phyloP scores from a whole-genome alignment of 495 filamentous ascomycete genomes.

The Neurospora sp. region DNA sequence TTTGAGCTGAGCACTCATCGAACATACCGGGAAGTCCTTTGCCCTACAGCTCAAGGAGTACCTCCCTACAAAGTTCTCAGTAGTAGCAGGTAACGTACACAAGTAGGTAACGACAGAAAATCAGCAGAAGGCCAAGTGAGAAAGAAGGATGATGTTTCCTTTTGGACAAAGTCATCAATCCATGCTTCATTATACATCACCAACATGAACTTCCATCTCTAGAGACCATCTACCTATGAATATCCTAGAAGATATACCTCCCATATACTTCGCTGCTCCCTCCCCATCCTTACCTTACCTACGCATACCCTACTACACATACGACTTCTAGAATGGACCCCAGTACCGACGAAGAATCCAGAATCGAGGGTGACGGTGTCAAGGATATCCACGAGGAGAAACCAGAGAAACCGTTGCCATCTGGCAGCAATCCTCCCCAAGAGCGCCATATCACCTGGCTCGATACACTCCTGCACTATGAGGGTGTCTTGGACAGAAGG shows the following conservation, averaged over 20 bases:
- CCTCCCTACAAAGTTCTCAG: not conserved
- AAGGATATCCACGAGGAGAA: not conserved
- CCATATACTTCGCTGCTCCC: not conserved
- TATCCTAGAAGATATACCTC: not conserved
- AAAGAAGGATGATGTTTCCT: not conserved
- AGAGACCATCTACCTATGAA: not conserved
- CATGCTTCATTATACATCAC: not conserved
- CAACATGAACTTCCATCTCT: not conserved
- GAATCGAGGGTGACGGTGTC: not conserved
- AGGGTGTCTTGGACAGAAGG: slow-evolving; percentile 37
- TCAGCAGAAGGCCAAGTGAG: not conserved
- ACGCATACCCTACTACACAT: not conserved
- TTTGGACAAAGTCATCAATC: not conserved
- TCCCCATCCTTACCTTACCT: not conserved
- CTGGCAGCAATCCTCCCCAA: not conserved
- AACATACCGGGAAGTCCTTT: not conserved
- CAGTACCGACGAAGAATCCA: not conserved
- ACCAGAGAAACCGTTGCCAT: not conserved
- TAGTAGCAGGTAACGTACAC: not conserved
- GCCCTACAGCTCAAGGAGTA: not conserved
- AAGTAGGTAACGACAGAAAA: not conserved
- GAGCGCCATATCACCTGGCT: slow-evolving; percentile 7
- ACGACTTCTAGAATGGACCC: not conserved
- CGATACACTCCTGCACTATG: slow-evolving; percentile 31
- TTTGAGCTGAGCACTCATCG: not conserved